Evolutionary conservation across 2,329 filamentous ascomycete genomes (phyloP), one percentile per base, ranked within the genome.

Genomic region (Tolypocladium endophyticum): DNA sequence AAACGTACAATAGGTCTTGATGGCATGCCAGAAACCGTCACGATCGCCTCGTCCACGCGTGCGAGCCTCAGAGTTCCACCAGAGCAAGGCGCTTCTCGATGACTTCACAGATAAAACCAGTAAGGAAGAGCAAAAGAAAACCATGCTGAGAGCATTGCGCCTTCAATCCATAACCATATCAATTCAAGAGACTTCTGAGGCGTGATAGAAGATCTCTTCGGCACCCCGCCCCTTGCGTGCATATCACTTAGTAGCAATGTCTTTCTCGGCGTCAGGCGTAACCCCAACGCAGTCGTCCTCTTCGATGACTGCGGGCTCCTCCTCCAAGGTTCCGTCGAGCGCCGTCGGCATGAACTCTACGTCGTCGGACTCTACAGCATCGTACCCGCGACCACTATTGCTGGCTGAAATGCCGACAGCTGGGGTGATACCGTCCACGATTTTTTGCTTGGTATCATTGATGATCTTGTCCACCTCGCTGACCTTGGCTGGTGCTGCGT

Each of bases 391-490:
- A 5, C 83, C 83, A 60, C 78, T 81, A 68, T 85, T 87, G 70
- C 81, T 84, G 30, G 82, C 82, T 45, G 83, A 86, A n/a, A 87
- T 75, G 7, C 84, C 84, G 3, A 85, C 69, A 1, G 78, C 78
- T 1, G 79, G 76, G 0, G 76, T 68, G 25, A 74, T 78, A 43
- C 81, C 81, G 57, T 84, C 81, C 23, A 81, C 78, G 62, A 85
- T 84, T 66, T 82, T 85, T 63, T 85, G 80, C 68, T 80, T 83
- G 12, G 81, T 81, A 25, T 81, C 78, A 61, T 70, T 77, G 53
- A 87, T 76, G 60, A 87, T 85, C 73, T 83, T 85, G 58, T 87
- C 84, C 2, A 78, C 78, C 71, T 87, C 84, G 66, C 79, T 84
- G 59, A 83, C 71, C 66, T 79, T 82, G 50, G 74, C 70, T 16